Conservation (phyloP, 192 early-diverging fungal genomes). For the Backusella parvicylindrica region DNA sequence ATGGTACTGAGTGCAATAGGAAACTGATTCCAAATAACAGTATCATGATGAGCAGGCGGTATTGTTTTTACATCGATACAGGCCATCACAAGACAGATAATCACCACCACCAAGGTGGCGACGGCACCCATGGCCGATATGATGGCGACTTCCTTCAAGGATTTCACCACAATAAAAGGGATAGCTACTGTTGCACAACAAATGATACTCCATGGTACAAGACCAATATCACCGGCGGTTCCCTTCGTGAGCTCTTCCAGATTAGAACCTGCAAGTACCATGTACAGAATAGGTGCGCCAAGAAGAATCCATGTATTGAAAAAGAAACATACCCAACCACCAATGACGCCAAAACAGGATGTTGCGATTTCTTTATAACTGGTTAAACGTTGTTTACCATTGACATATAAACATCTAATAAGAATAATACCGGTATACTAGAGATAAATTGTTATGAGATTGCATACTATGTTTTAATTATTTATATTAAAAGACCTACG, state of each 20-base stretch:
- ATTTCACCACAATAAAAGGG: constrained; percentile 73
- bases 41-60: constrained; percentile 35
- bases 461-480: no score
- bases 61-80: constrained; percentile 37
- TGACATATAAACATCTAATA: constrained; percentile 71
- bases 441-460: no score
- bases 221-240: constrained; percentile 34
- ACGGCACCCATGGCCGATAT: constrained; percentile 74
- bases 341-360: constrained; percentile 67
- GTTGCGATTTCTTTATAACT: constrained; percentile 67
- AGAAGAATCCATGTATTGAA: constrained; percentile 64
- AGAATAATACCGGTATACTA: constrained; percentile 69
- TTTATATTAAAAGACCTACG: not conserved
- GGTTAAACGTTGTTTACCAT: constrained; percentile 53
- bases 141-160: constrained; percentile 77
- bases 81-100: constrained; percentile 59
- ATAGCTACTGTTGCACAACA: constrained; percentile 56
- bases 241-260: constrained; percentile 55
- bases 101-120: constrained; percentile 67
- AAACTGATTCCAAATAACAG: constrained; percentile 64
- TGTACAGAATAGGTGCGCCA: constrained; percentile 66
- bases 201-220: constrained; percentile 62
- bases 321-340: constrained; percentile 60
- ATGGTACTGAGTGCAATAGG: constrained; percentile 77
- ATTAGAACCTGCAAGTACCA: constrained; percentile 75